A percentile compares a stretch with the other conserved stretches of the same genome.
Evolutionary conservation across 331 rosid genomes (phyloP).

Genomic region (Acacia concinna): DNA sequence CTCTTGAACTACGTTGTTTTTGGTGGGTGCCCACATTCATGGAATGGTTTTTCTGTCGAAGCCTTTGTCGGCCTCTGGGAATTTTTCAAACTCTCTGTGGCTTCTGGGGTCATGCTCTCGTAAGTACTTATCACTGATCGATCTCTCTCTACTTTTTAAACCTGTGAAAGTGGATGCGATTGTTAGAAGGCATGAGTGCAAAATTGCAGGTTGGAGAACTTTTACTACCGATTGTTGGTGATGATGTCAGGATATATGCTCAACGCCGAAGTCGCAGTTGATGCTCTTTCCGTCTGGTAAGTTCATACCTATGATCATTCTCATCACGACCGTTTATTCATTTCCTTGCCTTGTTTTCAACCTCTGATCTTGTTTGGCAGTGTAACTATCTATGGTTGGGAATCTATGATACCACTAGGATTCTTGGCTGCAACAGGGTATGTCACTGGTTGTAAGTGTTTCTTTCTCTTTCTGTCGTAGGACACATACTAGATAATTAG

Average conservation of each 20-base stretch:
- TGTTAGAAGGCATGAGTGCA: slow-evolving; percentile 18
- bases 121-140: slow-evolving; percentile 25
- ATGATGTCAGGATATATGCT: slow-evolving; percentile 55
- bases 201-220: slow-evolving; percentile 66
- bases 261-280: slow-evolving; percentile 52
- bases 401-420: slow-evolving; percentile 79
- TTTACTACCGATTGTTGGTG: slow-evolving; percentile 59
- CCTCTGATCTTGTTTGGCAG: slow-evolving; percentile 36
- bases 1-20: slow-evolving; percentile 45
- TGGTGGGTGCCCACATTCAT: slow-evolving; percentile 57
- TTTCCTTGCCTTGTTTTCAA: background rate
- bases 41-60: slow-evolving; percentile 68
- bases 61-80: slow-evolving; percentile 73
- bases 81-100: slow-evolving; percentile 59
- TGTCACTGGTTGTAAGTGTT: slow-evolving; percentile 34
- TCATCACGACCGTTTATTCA: background rate
- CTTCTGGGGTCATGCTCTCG: slow-evolving; percentile 77
- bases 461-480: slow-evolving; percentile 1
- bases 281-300: slow-evolving; percentile 72
- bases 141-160: background rate
- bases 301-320: slow-evolving; percentile 3
- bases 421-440: slow-evolving; percentile 79
- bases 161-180: background rate
- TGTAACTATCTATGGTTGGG: slow-evolving; percentile 70
- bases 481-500: background rate